Base-by-base conservation (phyloP, 306 rosid genomes). In the Amphicarpaea edgeworthii region DNA sequence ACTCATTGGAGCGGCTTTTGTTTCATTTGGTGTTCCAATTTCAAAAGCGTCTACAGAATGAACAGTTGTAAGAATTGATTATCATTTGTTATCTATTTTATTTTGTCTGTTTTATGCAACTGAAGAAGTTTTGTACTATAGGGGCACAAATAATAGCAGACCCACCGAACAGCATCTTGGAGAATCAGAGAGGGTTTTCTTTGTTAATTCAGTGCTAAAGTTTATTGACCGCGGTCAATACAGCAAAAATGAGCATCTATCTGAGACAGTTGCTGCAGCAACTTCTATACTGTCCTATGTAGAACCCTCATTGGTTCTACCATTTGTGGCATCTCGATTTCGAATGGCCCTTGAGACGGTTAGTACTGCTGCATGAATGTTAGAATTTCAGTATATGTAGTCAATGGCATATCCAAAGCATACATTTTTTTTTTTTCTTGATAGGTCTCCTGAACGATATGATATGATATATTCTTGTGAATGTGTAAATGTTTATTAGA, bases 301-400 rank as follows among this genome's bases (percentile, higher is more conserved):
- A 82, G 97, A 96, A 77, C 98, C 99, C 61, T 84, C 91, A 66
- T 77, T 90, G 81, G 97, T 96, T 83, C 90, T 96, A 60, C 98
- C 98, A 78, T 90, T 96, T 86, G 99, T 96, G 83, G 97, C 93
- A 58, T 92, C 96, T 79, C 93, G 99, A 83, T 96, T 95, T 76
- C 96, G n/a, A 16, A 96, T 96, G 99, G 99, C 99, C 82, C 87
- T 96, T 85, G 99, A 96, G 88, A 96, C 99, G 96, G 99, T 96
- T 79, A 84, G 98, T 88, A 60, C 51, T 53, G 38, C 70, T 81
- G 47, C 75, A 47, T 84, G 67, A 54, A 30, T 59, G 57, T 67
- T 73, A 62, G 45, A 84, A 54, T 41, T 84, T 50, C 68, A n/a
- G 23, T 61, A 65, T 12, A 49, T 73, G 42, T 66, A 51, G 70